Evolutionary conservation across 176 grass and related monocot genomes (phyloP).

Genomic region (Pontederia crassipes): DNA sequence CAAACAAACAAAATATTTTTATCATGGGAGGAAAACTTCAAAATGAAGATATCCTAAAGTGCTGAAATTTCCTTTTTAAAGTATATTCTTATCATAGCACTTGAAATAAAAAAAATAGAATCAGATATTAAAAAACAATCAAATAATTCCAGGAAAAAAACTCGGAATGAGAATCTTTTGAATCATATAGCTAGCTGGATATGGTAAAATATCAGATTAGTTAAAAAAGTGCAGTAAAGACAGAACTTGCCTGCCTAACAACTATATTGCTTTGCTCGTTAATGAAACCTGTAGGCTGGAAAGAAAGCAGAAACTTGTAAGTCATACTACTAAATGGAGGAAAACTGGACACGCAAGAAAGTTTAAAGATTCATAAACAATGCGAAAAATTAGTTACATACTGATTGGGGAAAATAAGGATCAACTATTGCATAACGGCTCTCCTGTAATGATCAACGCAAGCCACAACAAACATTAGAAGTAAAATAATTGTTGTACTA

Average conservation of each 20-base stretch:
- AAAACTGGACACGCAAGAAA: slow-evolving; percentile 10
- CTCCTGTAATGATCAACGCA: slow-evolving; percentile 49
- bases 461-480: slow-evolving; percentile 3
- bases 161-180: too few species aligned
- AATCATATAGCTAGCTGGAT: not conserved
- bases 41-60: too few species aligned
- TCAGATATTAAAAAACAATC: too few species aligned
- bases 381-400: slow-evolving; percentile 27
- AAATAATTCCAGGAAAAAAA: too few species aligned
- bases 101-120: too few species aligned
- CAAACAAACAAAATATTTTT: too few species aligned
- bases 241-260: slow-evolving; percentile 63
- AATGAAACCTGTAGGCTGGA: slow-evolving; percentile 76
- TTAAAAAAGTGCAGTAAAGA: not conserved
- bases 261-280: slow-evolving; percentile 87
- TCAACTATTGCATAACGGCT: slow-evolving; percentile 90
- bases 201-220: not conserved
- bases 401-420: slow-evolving; percentile 51
- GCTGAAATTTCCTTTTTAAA: too few species aligned
- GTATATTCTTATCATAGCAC: too few species aligned
- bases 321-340: slow-evolving; percentile 7
- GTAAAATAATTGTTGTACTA: not conserved
- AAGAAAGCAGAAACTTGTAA: slow-evolving; percentile 12
- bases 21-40: too few species aligned
- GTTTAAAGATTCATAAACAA: not conserved